These are phyloP conservation scores for Trichoderma gracile DNA, from an alignment of 2,329 filamentous ascomycete genomes.

Conservation along the genomic window DNA sequence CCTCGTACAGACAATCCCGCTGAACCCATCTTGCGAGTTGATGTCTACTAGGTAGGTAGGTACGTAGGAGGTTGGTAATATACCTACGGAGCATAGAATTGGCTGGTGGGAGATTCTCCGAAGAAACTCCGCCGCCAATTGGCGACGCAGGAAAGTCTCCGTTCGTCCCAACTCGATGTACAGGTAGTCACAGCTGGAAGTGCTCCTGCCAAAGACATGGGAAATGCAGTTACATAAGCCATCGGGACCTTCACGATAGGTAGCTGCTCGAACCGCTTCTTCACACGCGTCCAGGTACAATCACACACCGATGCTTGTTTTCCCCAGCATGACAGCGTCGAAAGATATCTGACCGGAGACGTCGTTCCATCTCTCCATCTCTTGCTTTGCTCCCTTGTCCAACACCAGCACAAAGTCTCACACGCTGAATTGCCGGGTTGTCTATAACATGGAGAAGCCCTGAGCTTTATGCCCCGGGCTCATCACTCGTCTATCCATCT, in stretches of 20 bases:
- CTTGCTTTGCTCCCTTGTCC: background rate
- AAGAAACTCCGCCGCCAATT: background rate
- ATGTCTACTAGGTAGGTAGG: background rate
- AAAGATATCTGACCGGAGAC: background rate
- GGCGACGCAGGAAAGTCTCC: background rate
- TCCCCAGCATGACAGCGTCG: background rate
- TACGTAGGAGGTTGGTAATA: no score
- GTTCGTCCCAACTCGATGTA: background rate
- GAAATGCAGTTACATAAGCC: background rate
- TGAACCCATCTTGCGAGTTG: no score
- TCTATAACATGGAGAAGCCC: conserved; percentile 5
- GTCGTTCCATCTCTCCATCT: background rate
- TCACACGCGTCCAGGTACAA: background rate
- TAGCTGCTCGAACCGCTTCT: background rate
- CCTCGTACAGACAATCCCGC: background rate
- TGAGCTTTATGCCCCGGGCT: background rate
- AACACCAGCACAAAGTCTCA: background rate
- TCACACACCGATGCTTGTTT: background rate
- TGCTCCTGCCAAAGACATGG: background rate
- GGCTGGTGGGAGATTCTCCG: background rate
- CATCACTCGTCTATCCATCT: background rate
- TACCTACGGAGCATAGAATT: background rate
- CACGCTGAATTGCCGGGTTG: background rate
- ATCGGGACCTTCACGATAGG: background rate
- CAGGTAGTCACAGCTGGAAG: background rate